These are phyloP conservation scores for Debaryomyces maramus DNA, from an alignment of 805 yeast species.

Conservation along the genomic window DNA sequence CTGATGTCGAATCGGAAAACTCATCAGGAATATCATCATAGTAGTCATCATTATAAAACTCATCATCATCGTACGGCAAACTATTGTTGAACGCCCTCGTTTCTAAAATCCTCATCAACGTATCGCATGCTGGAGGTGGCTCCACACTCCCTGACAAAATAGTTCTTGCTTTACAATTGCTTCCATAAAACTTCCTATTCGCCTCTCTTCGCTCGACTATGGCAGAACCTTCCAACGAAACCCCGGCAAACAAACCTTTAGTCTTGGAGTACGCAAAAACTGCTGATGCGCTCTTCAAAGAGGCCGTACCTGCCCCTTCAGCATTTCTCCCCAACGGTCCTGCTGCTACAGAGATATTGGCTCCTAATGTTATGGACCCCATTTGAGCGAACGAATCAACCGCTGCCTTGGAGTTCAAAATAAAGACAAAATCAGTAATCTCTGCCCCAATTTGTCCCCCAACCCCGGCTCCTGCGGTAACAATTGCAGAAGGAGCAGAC, in stretches of 20 bases:
- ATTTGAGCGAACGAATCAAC: slow-evolving; percentile 91
- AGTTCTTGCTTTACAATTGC: slow-evolving; percentile 80
- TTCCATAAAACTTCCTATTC: slow-evolving; percentile 91
- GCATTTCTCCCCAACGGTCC: slow-evolving; percentile 98
- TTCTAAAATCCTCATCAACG: slow-evolving; percentile 81
- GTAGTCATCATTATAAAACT: slow-evolving; percentile 63
- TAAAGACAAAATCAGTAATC: slow-evolving; percentile 92
- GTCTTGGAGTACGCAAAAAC: slow-evolving; percentile 93
- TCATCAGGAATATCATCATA: slow-evolving; percentile 71
- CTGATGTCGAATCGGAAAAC: slow-evolving; percentile 59
- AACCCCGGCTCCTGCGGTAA: slow-evolving; percentile 97
- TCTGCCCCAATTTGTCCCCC: slow-evolving; percentile 98
- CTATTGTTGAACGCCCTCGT: slow-evolving; percentile 75
- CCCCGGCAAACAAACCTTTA: slow-evolving; percentile 96
- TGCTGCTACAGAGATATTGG: slow-evolving; percentile 92
- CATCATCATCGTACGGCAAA: slow-evolving; percentile 47
- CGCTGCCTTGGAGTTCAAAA: slow-evolving; percentile 81
- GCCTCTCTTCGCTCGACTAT: slow-evolving; percentile 97
- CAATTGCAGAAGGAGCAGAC: slow-evolving; percentile 97
- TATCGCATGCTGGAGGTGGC: slow-evolving; percentile 87
- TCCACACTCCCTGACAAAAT: slow-evolving; percentile 87
- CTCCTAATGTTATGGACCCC: slow-evolving; percentile 94
- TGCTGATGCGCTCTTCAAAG: slow-evolving; percentile 82
- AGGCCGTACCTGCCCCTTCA: slow-evolving; percentile 95
- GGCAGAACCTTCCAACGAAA: slow-evolving; percentile 94